These are phyloP conservation scores for Solanum hybrid DNA, from an alignment of 305 asterid genomes.

Conservation along the genomic window DNA sequence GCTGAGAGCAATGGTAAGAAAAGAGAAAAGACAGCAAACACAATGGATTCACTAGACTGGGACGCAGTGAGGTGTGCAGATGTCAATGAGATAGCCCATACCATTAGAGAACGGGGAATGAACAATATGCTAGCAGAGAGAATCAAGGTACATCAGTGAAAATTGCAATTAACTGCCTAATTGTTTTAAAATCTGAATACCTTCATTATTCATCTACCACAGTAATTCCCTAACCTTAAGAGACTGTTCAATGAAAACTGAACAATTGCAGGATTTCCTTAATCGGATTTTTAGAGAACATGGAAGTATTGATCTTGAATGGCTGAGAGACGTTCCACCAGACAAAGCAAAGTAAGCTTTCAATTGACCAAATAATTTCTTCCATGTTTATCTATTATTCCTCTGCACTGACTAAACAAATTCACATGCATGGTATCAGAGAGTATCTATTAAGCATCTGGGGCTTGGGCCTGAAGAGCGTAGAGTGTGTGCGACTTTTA, in stretches of 20 bases:
- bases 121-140: conserved; percentile 89
- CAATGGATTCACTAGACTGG: conserved; percentile 90
- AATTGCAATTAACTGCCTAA: neutral
- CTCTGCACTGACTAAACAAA: conserved; percentile 13
- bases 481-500: conserved; percentile 93
- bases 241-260: conserved; percentile 14
- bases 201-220: neutral
- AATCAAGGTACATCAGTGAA: conserved; percentile 55
- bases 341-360: conserved; percentile 87
- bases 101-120: conserved; percentile 96
- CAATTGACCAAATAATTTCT: conserved; percentile 2
- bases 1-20: conserved; percentile 34
- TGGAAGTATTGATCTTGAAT: conserved; percentile 87
- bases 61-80: conserved; percentile 85
- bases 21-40: conserved; percentile 46
- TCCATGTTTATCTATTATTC: conserved; percentile 1
- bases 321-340: conserved; percentile 95
- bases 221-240: conserved; percentile 3
- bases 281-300: conserved; percentile 79
- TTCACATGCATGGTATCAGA: conserved; percentile 32
- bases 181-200: neutral
- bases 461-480: conserved; percentile 96
- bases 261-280: conserved; percentile 66
- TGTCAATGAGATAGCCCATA: conserved; percentile 67
- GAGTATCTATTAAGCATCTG: conserved; percentile 85